Evolutionary conservation across 306 rosid species (phyloP).

Genomic region (Cyamopsis tetragonoloba): DNA sequence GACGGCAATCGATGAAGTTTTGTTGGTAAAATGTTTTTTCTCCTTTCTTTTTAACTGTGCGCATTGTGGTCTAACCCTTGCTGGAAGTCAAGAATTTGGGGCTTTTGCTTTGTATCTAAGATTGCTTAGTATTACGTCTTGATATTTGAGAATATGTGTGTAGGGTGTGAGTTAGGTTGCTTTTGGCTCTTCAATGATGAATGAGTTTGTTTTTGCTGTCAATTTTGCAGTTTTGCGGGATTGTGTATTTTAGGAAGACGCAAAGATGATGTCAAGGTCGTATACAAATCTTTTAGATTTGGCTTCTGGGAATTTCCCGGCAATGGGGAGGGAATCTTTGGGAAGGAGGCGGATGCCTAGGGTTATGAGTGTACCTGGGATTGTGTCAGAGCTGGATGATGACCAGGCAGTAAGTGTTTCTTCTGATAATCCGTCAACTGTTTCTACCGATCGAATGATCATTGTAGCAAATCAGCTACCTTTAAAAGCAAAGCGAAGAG

Average conservation of each 20-base stretch:
- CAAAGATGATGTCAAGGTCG: constrained; percentile 70
- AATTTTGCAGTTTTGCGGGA: constrained; percentile 32
- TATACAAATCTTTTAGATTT: constrained; percentile 75
- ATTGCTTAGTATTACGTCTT: constrained; percentile 17
- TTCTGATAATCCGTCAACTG: constrained; percentile 60
- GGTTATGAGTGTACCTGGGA: constrained; percentile 66
- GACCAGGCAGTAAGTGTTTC: constrained; percentile 59
- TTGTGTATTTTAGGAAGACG: constrained; percentile 27
- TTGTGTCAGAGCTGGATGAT: constrained; percentile 58
- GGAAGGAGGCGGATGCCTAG: constrained; percentile 55
- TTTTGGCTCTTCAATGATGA: constrained; percentile 3
- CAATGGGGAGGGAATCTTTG: constrained; percentile 40
- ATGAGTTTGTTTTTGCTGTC: background rate
- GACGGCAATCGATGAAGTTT: constrained; percentile 11
- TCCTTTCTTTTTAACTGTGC: background rate
- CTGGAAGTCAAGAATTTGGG: constrained; percentile 39
- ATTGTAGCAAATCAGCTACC: constrained; percentile 85
- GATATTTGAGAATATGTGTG: constrained; percentile 1
- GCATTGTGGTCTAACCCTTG: constrained; percentile 30
- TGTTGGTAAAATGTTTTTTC: constrained; percentile 4
- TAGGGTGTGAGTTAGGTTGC: constrained; percentile 20
- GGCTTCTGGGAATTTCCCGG: constrained; percentile 77
- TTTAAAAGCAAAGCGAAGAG: constrained; percentile 56
- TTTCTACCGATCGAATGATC: constrained; percentile 57
- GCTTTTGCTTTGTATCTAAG: constrained; percentile 35